phyloP scores from a whole-genome alignment of 2,329 filamentous ascomycete genomes.

The Colletotrichum lentis region DNA sequence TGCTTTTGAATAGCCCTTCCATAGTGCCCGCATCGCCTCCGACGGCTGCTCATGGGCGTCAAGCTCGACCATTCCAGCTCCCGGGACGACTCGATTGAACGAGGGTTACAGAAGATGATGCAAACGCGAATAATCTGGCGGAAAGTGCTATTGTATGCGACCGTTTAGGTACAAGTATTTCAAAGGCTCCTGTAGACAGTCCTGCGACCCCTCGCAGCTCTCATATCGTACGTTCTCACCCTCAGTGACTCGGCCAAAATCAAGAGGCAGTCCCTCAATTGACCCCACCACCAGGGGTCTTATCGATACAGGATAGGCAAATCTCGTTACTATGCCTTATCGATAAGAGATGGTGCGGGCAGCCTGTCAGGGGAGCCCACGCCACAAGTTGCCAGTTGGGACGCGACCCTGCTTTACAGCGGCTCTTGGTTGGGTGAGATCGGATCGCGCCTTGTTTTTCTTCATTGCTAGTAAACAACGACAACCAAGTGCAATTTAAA shows the following conservation, averaged over 20 bases:
- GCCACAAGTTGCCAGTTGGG: slow-evolving; percentile 18
- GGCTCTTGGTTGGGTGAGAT: slow-evolving; percentile 37
- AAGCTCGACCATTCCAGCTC: slow-evolving; percentile 58
- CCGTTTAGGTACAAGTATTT: neutral
- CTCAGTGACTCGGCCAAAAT: slow-evolving; percentile 22
- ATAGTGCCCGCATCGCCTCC: slow-evolving; percentile 71
- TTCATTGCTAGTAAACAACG: slow-evolving; percentile 39
- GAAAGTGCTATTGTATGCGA: neutral
- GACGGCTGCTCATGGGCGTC: slow-evolving; percentile 84
- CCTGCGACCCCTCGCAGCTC: neutral
- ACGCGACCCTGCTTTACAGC: slow-evolving; percentile 30
- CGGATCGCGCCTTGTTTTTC: slow-evolving; percentile 39
- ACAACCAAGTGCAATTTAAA: slow-evolving; percentile 38
- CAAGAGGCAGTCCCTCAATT: slow-evolving; percentile 16
- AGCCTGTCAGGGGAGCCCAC: slow-evolving; percentile 28
- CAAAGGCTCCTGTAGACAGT: neutral
- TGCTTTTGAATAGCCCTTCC: slow-evolving; percentile 77
- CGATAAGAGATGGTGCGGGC: slow-evolving; percentile 12
- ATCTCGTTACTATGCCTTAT: neutral
- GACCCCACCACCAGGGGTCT: slow-evolving; percentile 29
- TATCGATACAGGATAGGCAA: slow-evolving; percentile 28
- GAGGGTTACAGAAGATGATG: neutral
- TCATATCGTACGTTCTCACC: slow-evolving; percentile 27
- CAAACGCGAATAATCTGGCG: neutral
- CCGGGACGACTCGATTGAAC: slow-evolving; percentile 45